These are phyloP conservation scores for Mrakia frigida DNA, from an alignment of 768 basidiomycete species.

Conservation along the genomic window DNA sequence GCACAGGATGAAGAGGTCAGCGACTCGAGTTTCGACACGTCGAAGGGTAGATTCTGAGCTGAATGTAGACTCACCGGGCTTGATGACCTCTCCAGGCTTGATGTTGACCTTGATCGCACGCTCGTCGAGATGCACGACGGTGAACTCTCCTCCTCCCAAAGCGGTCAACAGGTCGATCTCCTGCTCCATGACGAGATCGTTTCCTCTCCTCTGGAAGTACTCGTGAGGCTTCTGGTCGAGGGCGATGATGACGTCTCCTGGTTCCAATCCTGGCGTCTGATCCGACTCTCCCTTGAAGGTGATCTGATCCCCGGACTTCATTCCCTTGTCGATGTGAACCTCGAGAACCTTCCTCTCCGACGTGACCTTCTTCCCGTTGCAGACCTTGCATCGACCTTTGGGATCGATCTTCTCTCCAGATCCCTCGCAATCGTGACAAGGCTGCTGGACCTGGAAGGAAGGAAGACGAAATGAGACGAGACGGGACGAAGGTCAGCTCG, in stretches of 20 bases:
- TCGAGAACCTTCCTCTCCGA: slow-evolving; percentile 96
- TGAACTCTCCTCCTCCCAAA: slow-evolving; percentile 82
- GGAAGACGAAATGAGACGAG: neutral
- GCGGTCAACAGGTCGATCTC: slow-evolving; percentile 91
- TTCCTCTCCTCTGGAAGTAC: slow-evolving; percentile 79
- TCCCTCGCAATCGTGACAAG: slow-evolving; percentile 87
- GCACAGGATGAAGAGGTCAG: neutral
- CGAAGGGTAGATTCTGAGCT: no score
- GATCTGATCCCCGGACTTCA: slow-evolving; percentile 89
- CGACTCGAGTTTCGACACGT: no score
- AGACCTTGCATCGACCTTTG: slow-evolving; percentile 85
- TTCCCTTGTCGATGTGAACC: slow-evolving; percentile 96
- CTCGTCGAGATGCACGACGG: slow-evolving; percentile 89
- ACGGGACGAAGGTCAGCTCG: neutral
- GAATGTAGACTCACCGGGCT: slow-evolving; percentile 63
- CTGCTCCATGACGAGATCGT: slow-evolving; percentile 77
- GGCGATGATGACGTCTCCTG: slow-evolving; percentile 92
- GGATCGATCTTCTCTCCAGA: slow-evolving; percentile 90
- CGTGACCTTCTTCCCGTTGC: slow-evolving; percentile 91
- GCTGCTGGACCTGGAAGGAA: slow-evolving; percentile 73
- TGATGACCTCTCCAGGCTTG: slow-evolving; percentile 79
- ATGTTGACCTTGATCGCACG: slow-evolving; percentile 77
- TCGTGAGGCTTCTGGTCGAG: slow-evolving; percentile 90
- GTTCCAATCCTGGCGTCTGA: slow-evolving; percentile 77
- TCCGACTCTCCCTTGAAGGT: slow-evolving; percentile 85